phyloP scores from a whole-genome alignment of 192 early-diverging fungal species.

The Mortierella hygrophila region DNA sequence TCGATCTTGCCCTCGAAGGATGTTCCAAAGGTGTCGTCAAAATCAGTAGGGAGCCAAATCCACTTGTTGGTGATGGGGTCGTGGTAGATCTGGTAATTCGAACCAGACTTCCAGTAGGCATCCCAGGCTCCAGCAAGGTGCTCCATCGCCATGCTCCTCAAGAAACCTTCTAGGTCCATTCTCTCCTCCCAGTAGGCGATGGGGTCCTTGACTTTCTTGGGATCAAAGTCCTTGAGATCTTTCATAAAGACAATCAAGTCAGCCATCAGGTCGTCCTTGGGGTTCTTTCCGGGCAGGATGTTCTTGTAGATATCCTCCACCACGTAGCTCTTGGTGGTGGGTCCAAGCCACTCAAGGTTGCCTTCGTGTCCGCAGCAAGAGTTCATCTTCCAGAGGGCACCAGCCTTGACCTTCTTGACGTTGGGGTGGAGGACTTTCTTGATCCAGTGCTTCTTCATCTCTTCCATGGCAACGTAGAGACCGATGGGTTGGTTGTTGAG shows the following conservation, averaged over 20 bases:
- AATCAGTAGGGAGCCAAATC: conserved; percentile 58
- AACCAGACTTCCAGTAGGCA: conserved; percentile 55
- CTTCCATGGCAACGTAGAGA: conserved; percentile 53
- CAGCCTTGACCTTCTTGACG: conserved; percentile 44
- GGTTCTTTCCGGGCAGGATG: conserved; percentile 24
- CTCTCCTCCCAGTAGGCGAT: conserved; percentile 34
- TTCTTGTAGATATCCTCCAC: conserved; percentile 48
- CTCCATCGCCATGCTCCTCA: conserved; percentile 54
- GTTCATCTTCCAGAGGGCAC: conserved; percentile 51
- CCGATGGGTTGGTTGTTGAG: conserved; percentile 54
- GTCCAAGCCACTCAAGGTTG: conserved; percentile 52
- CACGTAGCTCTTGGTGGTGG: conserved; percentile 34
- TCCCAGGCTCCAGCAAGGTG: conserved; percentile 57
- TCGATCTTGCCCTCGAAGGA: conserved; percentile 35
- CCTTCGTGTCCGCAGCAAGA: conserved; percentile 31
- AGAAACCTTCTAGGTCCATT: conserved; percentile 47
- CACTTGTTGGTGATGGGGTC: conserved; percentile 54
- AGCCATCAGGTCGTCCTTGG: conserved; percentile 33
- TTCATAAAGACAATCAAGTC: conserved; percentile 50
- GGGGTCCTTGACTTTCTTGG: conserved; percentile 14
- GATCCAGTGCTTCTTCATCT: conserved; percentile 51
- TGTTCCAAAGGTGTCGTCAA: conserved; percentile 60
- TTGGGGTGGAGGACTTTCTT: conserved; percentile 36
- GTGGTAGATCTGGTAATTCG: conserved; percentile 60
- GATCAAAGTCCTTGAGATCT: conserved; percentile 46